Evolutionary conservation across 2,329 filamentous ascomycete genomes (phyloP), one percentile per base, ranked within the genome.

Genomic region (Aspergillus uvarum): DNA sequence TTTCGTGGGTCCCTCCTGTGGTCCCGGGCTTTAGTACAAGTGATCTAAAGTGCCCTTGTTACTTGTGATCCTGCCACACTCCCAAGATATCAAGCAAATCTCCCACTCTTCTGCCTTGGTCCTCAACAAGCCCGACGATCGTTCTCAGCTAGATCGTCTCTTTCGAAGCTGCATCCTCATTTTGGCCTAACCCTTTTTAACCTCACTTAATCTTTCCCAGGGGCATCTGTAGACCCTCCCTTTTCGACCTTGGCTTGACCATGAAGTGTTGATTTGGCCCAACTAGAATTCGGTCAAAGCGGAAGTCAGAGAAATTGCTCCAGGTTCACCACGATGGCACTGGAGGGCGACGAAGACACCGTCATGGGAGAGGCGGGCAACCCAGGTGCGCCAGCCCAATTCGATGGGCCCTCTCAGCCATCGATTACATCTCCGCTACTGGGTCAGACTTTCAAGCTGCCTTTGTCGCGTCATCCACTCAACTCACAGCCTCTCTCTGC

Each of bases 341-440:
- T 72, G 72, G 74, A 74, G 53, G 69, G 67, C 53, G 74, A 77
- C 58, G 75, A 77, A 59, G 76, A 78, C 61, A 73, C 70, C n/a
- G 64, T 77, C 19, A 79, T 78, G 76, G 67, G 69, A 47, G 73
- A 75, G 26, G 64, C 67, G 32, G 66, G 63, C 56, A 44, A 44
- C 14, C 59, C 59, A 5, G 57, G 60, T 38, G 48, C 56, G 10
- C 56, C 67, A 21, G 54, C 60, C 6, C 64, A 68, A 54, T 51
- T 67, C 14, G 68, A 69, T 50, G 63, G 64, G 6, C 42, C 47
- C 11, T 51, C 60, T 7, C 69, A 70, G 42, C 66, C 66, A 19
- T 65, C 55, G 49, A 57, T 72, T 54, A 63, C 67, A 8, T 67
- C 69, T 8, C 64, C 68, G 42, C 59, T 69, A 0, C 56, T 71